Evolutionary conservation across 352 stramenopile species (phyloP).

Genomic region (Phytopythium delawarense): DNA sequence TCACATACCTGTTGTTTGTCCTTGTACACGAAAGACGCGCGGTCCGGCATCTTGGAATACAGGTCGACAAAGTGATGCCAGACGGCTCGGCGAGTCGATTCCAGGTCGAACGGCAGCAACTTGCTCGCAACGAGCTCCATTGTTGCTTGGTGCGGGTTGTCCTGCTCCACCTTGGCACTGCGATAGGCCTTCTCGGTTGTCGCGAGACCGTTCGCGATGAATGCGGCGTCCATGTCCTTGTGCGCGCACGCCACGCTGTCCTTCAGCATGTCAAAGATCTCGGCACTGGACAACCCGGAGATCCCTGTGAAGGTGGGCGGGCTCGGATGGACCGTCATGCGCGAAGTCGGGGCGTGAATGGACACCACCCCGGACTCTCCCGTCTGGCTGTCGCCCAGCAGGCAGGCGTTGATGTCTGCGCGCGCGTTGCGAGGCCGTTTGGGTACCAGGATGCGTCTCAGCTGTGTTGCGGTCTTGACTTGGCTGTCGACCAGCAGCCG

Average conservation of each 20-base stretch:
- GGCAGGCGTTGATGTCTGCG: background rate
- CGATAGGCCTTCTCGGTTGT: constrained; percentile 9
- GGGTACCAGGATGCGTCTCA: constrained; percentile 44
- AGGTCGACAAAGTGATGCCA: constrained; percentile 19
- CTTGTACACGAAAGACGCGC: constrained; percentile 29
- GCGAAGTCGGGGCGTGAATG: background rate
- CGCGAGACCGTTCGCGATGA: constrained; percentile 6
- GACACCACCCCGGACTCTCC: background rate
- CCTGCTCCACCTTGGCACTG: constrained; percentile 15
- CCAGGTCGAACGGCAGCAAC: constrained; percentile 18
- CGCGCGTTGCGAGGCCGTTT: constrained; percentile 19
- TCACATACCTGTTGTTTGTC: constrained; percentile 42
- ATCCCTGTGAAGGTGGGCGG: background rate
- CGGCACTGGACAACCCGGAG: background rate
- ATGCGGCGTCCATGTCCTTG: constrained; percentile 3
- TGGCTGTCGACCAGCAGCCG: constrained; percentile 47
- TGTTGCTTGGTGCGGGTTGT: constrained; percentile 7
- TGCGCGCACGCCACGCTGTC: background rate
- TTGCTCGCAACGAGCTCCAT: constrained; percentile 27
- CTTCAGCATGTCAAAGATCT: constrained; percentile 8
- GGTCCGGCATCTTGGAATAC: constrained; percentile 1
- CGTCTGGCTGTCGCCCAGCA: background rate
- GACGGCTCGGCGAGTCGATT: constrained; percentile 8
- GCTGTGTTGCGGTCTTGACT: constrained; percentile 44
- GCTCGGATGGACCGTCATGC: background rate